These are phyloP conservation scores for Coemansia aciculifera DNA, from an alignment of 192 early-diverging fungal species.

Conservation along the genomic window DNA sequence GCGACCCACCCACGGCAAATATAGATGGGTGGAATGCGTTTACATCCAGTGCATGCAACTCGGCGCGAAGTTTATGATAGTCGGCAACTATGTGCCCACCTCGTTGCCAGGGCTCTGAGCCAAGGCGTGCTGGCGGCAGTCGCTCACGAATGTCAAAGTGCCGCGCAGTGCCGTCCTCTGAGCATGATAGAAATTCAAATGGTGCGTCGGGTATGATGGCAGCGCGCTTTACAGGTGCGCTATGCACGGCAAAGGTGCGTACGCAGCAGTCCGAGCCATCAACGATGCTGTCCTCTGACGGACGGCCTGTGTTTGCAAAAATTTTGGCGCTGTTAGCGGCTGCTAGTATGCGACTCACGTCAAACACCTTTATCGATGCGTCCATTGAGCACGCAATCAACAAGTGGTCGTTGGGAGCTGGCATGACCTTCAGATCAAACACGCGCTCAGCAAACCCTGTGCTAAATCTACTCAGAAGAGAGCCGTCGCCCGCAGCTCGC, in stretches of 20 bases:
- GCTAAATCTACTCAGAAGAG: slow-evolving; percentile 30
- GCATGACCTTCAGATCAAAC: slow-evolving; percentile 74
- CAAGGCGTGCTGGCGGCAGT: slow-evolving; percentile 7
- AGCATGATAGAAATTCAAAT: slow-evolving; percentile 59
- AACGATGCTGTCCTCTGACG: neutral
- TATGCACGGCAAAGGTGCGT: slow-evolving; percentile 57
- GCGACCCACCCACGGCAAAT: slow-evolving; percentile 63
- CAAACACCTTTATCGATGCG: slow-evolving; percentile 59
- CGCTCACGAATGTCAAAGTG: slow-evolving; percentile 61
- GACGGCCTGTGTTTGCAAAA: neutral
- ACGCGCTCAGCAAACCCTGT: slow-evolving; percentile 77
- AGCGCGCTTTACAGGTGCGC: slow-evolving; percentile 55
- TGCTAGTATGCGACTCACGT: slow-evolving; percentile 29
- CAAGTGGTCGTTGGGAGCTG: slow-evolving; percentile 57
- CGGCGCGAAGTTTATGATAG: slow-evolving; percentile 49
- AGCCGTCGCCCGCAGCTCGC: slow-evolving; percentile 50
- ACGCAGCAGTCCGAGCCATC: slow-evolving; percentile 24
- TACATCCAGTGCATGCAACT: slow-evolving; percentile 55
- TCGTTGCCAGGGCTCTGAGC: neutral
- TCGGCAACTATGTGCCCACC: slow-evolving; percentile 42
- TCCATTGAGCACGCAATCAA: slow-evolving; percentile 69
- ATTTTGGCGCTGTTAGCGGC: slow-evolving; percentile 9
- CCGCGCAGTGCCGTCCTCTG: slow-evolving; percentile 60
- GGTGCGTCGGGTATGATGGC: slow-evolving; percentile 51
- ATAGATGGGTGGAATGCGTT: slow-evolving; percentile 54